Evolutionary conservation across 2,329 filamentous ascomycete species (phyloP).

Genomic region (Gremmenia infestans): DNA sequence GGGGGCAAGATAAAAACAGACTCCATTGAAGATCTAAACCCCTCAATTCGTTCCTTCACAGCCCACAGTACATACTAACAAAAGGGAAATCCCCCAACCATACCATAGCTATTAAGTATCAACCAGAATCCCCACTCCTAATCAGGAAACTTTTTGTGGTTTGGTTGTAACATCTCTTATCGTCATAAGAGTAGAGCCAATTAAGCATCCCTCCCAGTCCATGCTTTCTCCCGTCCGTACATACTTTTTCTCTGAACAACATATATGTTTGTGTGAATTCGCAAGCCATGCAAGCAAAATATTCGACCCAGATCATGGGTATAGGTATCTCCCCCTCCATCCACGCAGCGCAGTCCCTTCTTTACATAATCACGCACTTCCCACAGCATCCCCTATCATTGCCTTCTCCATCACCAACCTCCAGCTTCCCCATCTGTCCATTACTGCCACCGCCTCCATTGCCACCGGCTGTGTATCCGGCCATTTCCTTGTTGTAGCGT

Average conservation of each 20-base stretch:
- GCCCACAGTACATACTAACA: no score
- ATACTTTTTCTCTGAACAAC: neutral
- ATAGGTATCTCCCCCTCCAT: neutral
- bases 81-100: no score
- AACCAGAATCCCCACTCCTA: neutral
- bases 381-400: constrained; percentile 69
- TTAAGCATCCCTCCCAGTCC: neutral
- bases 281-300: neutral
- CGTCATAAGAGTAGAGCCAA: neutral
- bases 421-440: constrained; percentile 63
- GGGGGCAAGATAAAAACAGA: neutral
- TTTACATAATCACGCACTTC: constrained; percentile 84
- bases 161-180: neutral
- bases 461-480: constrained; percentile 71
- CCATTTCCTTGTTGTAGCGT: constrained; percentile 98
- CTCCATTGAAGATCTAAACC: neutral
- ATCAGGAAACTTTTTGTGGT: neutral
- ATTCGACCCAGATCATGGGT: neutral
- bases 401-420: constrained; percentile 62
- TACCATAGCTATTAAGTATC: no score
- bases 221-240: neutral
- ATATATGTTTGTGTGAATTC: neutral
- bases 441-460: constrained; percentile 54
- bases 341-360: neutral
- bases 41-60: neutral